Evolutionary conservation across 2,329 filamentous ascomycete species (phyloP).

Genomic region (Penicillium sp.): DNA sequence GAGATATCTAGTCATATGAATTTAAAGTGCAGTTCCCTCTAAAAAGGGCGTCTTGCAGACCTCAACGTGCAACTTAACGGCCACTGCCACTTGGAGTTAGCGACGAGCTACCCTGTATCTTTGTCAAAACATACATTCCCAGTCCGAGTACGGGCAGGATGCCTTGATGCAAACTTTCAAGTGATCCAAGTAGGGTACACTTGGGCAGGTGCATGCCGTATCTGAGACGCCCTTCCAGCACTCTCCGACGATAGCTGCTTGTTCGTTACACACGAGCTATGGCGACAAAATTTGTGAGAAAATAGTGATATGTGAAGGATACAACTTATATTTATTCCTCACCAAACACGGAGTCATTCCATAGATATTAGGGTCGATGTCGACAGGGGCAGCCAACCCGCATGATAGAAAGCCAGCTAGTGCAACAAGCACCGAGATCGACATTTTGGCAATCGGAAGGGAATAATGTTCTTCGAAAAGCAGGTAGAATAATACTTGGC

Average conservation of each 20-base stretch:
- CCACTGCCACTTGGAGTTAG: background rate
- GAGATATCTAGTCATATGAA: background rate
- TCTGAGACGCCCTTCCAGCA: background rate
- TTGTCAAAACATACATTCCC: background rate
- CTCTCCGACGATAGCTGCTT: background rate
- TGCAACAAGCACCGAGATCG: background rate
- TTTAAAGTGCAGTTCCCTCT: background rate
- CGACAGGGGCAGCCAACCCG: background rate
- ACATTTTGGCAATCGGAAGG: background rate
- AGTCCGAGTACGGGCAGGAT: background rate
- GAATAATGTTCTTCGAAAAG: background rate
- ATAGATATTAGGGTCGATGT: background rate
- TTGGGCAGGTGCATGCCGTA: constrained; percentile 1
- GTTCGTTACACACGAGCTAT: constrained; percentile 4
- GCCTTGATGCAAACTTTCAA: background rate
- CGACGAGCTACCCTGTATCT: background rate
- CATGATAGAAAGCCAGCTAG: background rate
- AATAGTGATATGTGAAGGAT: background rate
- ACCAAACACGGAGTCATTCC: constrained; percentile 1
- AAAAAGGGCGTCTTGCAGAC: background rate
- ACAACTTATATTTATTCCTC: background rate
- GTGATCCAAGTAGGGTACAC: background rate
- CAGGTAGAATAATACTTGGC: background rate
- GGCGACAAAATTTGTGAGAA: background rate
- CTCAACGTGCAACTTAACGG: background rate